Base-by-base conservation (phyloP, 352 stramenopile species). In the Pythium biforme region DNA sequence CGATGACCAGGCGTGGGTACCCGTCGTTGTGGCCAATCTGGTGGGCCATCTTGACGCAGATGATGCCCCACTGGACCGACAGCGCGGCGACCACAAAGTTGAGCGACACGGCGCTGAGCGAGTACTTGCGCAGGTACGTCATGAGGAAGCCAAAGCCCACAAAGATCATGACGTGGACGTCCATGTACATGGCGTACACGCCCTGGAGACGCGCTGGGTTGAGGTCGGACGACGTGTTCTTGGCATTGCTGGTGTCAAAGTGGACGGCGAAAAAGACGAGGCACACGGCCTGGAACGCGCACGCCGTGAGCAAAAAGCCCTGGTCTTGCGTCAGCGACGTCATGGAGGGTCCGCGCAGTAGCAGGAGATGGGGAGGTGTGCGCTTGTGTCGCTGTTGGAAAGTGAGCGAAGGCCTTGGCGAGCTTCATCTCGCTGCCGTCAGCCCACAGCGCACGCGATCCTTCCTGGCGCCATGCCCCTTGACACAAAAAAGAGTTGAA, bases 131-230 rank as follows among this genome's bases (percentile, higher is more conserved):
- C 7, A 96, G 69, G 66, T 93, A 96, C 7, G 84, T 91, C 88
- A 96, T 96, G 45, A 96, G 72, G 55, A 92, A 95, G 59, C 83
- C 87, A 59, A 96, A 96, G 62, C 87, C 87, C 33, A 96, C 70
- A 58, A 90, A 90, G 61, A 96, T 88, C 87, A 96, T 96, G 29
- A 89, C 77, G 62, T 90, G 76, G 49, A 92, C 76, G 55, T 91
- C 79, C 77, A 89, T 88, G 72, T 77, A 91, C 76, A 89, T 85
- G 27, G 73, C 22, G 62, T 88, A 86, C 49, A 61, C 27, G 22
- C 31, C 43, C 14, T 55, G 52, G 9, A 72, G 34, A 0, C 55
- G 66, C 20, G 54, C 15, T 3, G 59, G 40, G n/a, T 65, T 25
- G 41, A 25, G 9, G 25, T 31, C 20, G 9, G 54, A 31, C 26